phyloP scores from a whole-genome alignment of 805 yeast species.

The Ascoidea asiatica region DNA sequence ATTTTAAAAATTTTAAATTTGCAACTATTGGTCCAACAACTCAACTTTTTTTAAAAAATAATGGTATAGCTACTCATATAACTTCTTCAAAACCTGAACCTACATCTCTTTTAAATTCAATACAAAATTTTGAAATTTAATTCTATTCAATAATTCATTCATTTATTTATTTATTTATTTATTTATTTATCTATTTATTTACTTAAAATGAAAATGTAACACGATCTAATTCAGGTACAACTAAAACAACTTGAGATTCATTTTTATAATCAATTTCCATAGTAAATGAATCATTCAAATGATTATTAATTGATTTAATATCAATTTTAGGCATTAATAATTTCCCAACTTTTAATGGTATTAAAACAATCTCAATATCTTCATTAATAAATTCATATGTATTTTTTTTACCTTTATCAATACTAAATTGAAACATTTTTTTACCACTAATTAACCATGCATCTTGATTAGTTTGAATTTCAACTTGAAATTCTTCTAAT shows the following conservation, averaged over 20 bases:
- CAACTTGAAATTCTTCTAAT: constrained; percentile 26
- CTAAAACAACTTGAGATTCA: constrained; percentile 53
- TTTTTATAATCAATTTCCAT: constrained; percentile 57
- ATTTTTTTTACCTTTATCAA: constrained; percentile 14
- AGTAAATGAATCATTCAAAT: constrained; percentile 20
- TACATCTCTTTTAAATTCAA: constrained; percentile 31
- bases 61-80: constrained; percentile 43
- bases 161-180: too few species aligned
- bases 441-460: constrained; percentile 75
- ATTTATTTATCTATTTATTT: too few species aligned
- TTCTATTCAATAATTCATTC: constrained; percentile 3
- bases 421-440: constrained; percentile 35
- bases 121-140: constrained; percentile 6
- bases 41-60: constrained; percentile 31
- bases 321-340: constrained; percentile 51
- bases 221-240: constrained; percentile 56
- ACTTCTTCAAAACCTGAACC: constrained; percentile 71
- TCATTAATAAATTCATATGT: constrained; percentile 6
- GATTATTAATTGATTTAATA: constrained; percentile 19
- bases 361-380: constrained; percentile 30
- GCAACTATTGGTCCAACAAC: constrained; percentile 96
- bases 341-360: constrained; percentile 71
- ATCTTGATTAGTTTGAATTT: constrained; percentile 40
- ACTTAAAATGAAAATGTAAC: constrained; percentile 43
- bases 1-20: constrained; percentile 21